Conservation (phyloP, 176 grass and related monocot species). For the Stipa capillata region DNA sequence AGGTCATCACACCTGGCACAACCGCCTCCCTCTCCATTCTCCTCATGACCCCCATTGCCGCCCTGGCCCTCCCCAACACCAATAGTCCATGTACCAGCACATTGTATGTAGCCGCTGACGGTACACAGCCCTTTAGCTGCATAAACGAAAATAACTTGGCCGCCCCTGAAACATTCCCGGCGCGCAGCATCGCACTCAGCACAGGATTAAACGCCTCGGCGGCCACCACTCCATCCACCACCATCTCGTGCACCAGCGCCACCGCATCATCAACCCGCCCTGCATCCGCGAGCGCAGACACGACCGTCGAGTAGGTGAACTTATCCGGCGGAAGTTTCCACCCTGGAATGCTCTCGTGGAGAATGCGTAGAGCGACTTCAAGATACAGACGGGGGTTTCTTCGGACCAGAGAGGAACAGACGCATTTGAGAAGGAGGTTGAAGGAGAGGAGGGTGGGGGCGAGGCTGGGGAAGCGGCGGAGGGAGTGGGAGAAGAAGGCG, state of each 20-base stretch:
- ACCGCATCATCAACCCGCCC: slow-evolving; percentile 51
- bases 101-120: slow-evolving; percentile 64
- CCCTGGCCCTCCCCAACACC: slow-evolving; percentile 29
- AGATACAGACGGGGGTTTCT: slow-evolving; percentile 27
- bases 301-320: slow-evolving; percentile 86
- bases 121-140: slow-evolving; percentile 65
- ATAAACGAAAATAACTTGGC: slow-evolving; percentile 64
- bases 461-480: slow-evolving; percentile 37
- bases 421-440: slow-evolving; percentile 76
- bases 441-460: slow-evolving; percentile 50
- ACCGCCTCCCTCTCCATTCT: slow-evolving; percentile 56
- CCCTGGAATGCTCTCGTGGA: slow-evolving; percentile 37
- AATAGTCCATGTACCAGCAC: slow-evolving; percentile 70
- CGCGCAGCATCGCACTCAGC: slow-evolving; percentile 47
- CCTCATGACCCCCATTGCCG: slow-evolving; percentile 35
- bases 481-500: slow-evolving; percentile 32
- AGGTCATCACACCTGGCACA: slow-evolving; percentile 46
- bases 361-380: slow-evolving; percentile 16
- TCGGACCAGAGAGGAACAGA: slow-evolving; percentile 24
- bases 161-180: slow-evolving; percentile 45
- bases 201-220: slow-evolving; percentile 80
- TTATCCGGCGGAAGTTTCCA: slow-evolving; percentile 60
- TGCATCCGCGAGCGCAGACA: slow-evolving; percentile 30
- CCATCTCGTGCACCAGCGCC: slow-evolving; percentile 84
- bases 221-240: slow-evolving; percentile 43